phyloP scores from a whole-genome alignment of 306 rosid species.

The Adenanthera pavonina region DNA sequence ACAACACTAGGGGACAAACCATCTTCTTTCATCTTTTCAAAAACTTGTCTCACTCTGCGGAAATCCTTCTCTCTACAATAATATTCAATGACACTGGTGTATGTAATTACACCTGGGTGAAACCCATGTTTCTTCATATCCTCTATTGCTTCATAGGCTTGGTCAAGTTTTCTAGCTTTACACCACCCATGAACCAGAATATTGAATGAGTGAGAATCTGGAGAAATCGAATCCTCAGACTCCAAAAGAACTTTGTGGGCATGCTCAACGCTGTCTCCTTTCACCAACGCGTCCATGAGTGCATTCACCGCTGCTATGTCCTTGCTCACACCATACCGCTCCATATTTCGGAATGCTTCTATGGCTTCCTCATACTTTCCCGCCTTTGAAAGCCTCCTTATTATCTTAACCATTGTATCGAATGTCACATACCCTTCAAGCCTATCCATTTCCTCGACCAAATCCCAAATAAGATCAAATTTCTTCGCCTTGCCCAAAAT shows the following conservation, averaged over 20 bases:
- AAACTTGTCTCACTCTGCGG: constrained; percentile 60
- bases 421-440: constrained; percentile 56
- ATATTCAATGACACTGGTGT: constrained; percentile 62
- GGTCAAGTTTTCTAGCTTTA: constrained; percentile 57
- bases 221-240: constrained; percentile 56
- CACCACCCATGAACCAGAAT: constrained; percentile 86
- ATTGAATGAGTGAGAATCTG: constrained; percentile 58
- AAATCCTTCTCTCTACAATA: constrained; percentile 71
- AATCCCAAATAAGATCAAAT: constrained; percentile 65
- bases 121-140: constrained; percentile 68
- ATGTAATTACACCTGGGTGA: constrained; percentile 63
- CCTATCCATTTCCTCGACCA: constrained; percentile 66
- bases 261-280: constrained; percentile 66
- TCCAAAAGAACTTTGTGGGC: constrained; percentile 64
- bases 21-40: constrained; percentile 62
- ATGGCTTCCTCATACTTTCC: constrained; percentile 60
- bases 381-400: constrained; percentile 68
- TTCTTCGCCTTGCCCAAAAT: constrained; percentile 61
- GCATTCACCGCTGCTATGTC: constrained; percentile 57
- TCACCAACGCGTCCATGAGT: constrained; percentile 74
- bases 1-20: constrained; percentile 65
- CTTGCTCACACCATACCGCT: constrained; percentile 51
- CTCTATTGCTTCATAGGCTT: constrained; percentile 66
- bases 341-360: constrained; percentile 56
- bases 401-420: constrained; percentile 64